Evolutionary conservation across 768 basidiomycete genomes (phyloP).

Genomic region (Phallus indusiatus): DNA sequence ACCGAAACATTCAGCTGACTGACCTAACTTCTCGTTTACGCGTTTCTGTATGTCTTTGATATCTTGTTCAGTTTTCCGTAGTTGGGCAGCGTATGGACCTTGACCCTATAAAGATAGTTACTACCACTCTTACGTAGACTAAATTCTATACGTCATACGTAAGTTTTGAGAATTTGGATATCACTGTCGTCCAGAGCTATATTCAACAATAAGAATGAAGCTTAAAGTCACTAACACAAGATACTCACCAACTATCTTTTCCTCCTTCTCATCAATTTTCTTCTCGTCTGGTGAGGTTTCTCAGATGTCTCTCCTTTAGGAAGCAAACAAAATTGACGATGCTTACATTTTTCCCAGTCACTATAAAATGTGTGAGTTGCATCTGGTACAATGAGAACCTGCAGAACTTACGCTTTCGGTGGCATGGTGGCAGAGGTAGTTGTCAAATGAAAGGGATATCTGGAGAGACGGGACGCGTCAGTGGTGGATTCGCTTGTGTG

Average conservation of each 20-base stretch:
- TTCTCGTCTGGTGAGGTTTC: conserved; percentile 54
- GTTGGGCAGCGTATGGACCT: conserved; percentile 86
- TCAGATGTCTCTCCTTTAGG: conserved; percentile 9
- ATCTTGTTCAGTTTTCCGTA: conserved; percentile 85
- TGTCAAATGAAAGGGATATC: conserved; percentile 15
- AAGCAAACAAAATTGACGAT: background rate
- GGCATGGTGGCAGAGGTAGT: conserved; percentile 50
- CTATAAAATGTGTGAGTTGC: conserved; percentile 32
- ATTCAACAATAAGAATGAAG: background rate
- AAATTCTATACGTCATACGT: conserved; percentile 42
- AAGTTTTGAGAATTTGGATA: conserved; percentile 98
- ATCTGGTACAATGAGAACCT: background rate
- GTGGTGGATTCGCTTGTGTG: conserved; percentile 14
- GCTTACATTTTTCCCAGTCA: conserved; percentile 97
- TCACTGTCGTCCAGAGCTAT: conserved; percentile 94
- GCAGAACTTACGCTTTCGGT: conserved; percentile 77
- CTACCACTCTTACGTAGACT: background rate
- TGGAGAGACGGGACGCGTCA: conserved; percentile 27
- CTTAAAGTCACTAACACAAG: background rate
- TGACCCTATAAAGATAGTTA: conserved; percentile 59
- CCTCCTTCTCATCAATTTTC: conserved; percentile 81
- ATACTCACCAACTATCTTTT: conserved; percentile 78
- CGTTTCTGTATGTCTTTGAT: conserved; percentile 95
- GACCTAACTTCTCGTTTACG: conserved; percentile 94
- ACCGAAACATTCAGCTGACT: conserved; percentile 11